phyloP scores from a whole-genome alignment of 805 yeast species.

The Metschnikowia lochheadii region DNA sequence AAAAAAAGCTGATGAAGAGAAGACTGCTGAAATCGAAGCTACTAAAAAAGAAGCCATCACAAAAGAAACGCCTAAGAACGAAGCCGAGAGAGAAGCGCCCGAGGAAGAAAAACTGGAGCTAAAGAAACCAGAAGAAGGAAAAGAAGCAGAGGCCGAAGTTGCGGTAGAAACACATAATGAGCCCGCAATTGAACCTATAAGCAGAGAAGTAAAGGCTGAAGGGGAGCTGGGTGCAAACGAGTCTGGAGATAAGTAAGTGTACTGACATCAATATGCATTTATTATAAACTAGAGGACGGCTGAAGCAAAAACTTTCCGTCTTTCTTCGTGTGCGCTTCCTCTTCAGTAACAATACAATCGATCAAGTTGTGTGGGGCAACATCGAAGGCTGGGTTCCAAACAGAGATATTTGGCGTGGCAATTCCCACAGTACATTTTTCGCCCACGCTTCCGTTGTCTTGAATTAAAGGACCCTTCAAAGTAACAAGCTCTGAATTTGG shows the following conservation, averaged over 20 bases:
- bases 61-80: background rate
- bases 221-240: background rate
- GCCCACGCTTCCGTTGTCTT: slow-evolving; percentile 27
- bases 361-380: slow-evolving; percentile 81
- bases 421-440: slow-evolving; percentile 56
- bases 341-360: slow-evolving; percentile 88
- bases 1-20: background rate
- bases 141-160: background rate
- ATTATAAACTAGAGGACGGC: background rate
- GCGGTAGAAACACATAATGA: background rate
- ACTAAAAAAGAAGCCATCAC: background rate
- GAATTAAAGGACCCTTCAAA: slow-evolving; percentile 54
- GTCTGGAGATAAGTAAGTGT: background rate
- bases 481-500: slow-evolving; percentile 75
- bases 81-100: background rate
- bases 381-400: slow-evolving; percentile 97
- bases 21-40: background rate
- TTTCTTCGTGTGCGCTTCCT: slow-evolving; percentile 18
- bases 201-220: background rate
- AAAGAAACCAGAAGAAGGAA: background rate
- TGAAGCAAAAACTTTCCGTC: slow-evolving; percentile 10
- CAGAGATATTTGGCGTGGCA: slow-evolving; percentile 80
- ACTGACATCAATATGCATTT: background rate
- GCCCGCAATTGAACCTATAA: background rate
- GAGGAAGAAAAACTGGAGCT: background rate